Evolutionary conservation across 805 yeast species (phyloP).

Genomic region (Kodamaea laetipori): DNA sequence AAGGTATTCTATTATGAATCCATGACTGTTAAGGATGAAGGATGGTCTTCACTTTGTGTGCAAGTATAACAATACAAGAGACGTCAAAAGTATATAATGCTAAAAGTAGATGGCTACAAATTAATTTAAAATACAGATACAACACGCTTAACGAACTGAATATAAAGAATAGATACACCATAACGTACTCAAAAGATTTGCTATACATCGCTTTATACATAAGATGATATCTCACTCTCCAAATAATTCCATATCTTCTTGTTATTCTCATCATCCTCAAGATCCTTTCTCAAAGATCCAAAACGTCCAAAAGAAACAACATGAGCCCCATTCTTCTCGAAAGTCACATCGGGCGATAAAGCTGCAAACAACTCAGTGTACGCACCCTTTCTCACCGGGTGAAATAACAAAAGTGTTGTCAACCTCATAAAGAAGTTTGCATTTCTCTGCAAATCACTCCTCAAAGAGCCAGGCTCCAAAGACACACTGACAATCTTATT

Average conservation of each 20-base stretch:
- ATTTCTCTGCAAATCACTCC: constrained; percentile 36
- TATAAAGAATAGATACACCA: too few relatives aligned
- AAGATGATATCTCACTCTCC: constrained; percentile 21
- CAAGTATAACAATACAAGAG: too few relatives aligned
- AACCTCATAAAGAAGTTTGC: constrained; percentile 15
- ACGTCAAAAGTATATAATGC: too few relatives aligned
- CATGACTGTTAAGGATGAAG: too few relatives aligned
- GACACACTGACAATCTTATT: constrained; percentile 33
- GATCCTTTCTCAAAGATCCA: constrained; percentile 36
- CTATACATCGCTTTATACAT: constrained; percentile 5
- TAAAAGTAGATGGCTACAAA: too few relatives aligned
- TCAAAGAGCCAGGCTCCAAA: constrained; percentile 45
- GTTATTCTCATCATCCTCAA: constrained; percentile 35
- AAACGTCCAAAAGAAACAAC: constrained; percentile 40
- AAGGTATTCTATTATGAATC: too few relatives aligned
- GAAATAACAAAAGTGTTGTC: constrained; percentile 13
- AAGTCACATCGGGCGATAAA: constrained; percentile 38
- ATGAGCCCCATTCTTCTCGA: constrained; percentile 34
- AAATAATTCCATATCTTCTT: constrained; percentile 36
- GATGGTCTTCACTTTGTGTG: too few relatives aligned
- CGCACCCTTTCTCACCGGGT: constrained; percentile 41
- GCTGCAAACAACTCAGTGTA: constrained; percentile 47
- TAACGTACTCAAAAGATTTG: too few relatives aligned
- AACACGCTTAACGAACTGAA: too few relatives aligned
- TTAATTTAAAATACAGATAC: too few relatives aligned